Percentiles rank a stretch among this genome's conserved stretches.
These are phyloP conservation scores for Tolypocladium ovalisporum DNA, from an alignment of 2,329 filamentous ascomycete genomes.

Conservation along the genomic window DNA sequence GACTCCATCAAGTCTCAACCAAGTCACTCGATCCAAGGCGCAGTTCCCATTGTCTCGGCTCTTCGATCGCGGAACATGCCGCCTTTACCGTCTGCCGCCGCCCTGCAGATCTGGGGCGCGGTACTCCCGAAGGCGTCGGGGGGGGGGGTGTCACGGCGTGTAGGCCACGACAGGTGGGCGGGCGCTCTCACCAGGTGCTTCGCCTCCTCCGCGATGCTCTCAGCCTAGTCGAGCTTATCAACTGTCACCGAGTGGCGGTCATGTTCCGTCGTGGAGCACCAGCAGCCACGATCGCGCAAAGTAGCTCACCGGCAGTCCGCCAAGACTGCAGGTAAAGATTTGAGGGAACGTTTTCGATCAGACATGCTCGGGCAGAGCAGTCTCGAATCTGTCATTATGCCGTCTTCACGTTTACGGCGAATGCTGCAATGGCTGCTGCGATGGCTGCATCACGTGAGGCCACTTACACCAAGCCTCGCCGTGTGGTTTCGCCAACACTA, in stretches of 20 bases:
- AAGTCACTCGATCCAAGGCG: no score
- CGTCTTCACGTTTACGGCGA: not conserved
- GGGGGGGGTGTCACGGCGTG: not conserved
- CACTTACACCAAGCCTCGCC: not conserved
- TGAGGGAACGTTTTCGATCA: no score
- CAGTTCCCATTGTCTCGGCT: not conserved
- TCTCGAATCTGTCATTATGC: not conserved
- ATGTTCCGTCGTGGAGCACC: not conserved
- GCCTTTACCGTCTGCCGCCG: not conserved
- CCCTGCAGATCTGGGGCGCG: not conserved
- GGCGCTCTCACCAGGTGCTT: not conserved
- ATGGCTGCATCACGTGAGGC: not conserved
- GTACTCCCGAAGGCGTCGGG: not conserved
- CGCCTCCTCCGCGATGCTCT: not conserved
- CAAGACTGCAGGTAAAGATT: not conserved
- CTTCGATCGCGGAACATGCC: not conserved
- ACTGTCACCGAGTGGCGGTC: not conserved
- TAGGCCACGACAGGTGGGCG: not conserved
- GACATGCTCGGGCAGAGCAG: no score
- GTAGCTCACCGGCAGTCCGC: not conserved
- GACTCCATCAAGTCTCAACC: no score
- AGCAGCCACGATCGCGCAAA: not conserved
- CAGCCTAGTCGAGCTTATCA: not conserved
- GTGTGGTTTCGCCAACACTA: not conserved
- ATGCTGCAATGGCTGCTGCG: not conserved